A percentile compares a stretch with the other conserved stretches of the same genome.
Evolutionary conservation across 1,139 yeast genomes (phyloP).

Genomic region (Kodamaea sp.): DNA sequence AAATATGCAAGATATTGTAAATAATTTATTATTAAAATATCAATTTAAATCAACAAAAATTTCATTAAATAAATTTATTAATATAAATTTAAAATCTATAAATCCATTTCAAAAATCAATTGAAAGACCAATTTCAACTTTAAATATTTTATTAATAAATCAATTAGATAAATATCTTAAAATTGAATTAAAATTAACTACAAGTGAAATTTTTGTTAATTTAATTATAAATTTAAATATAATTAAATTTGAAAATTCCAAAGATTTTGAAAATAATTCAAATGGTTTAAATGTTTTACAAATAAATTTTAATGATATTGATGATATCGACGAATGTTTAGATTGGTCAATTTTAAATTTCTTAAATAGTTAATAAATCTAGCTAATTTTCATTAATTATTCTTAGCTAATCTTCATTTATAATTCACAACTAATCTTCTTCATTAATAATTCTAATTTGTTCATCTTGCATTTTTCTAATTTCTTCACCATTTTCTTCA

Average conservation of each 20-base stretch:
- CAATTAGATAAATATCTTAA: conserved; percentile 19
- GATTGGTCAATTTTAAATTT: conserved; percentile 54
- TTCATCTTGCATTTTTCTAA: conserved; percentile 27
- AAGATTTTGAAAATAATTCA: conserved; percentile 28
- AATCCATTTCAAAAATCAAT: conserved; percentile 42
- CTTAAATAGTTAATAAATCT: conserved; percentile 9
- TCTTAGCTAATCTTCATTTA: not conserved
- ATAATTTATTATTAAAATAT: conserved; percentile 22
- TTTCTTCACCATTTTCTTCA: conserved; percentile 34
- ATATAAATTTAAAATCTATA: conserved; percentile 17
- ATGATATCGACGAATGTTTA: conserved; percentile 63
- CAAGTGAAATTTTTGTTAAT: conserved; percentile 42
- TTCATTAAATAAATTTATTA: conserved; percentile 24
- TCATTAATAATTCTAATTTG: conserved; percentile 25
- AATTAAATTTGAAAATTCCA: conserved; percentile 29
- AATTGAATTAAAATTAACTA: conserved; percentile 31
- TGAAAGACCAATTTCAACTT: conserved; percentile 32
- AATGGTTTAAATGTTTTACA: conserved; percentile 41
- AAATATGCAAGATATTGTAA: conserved; percentile 41
- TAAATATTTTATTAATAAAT: conserved; percentile 18
- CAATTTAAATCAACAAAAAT: conserved; percentile 13
- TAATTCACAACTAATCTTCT: conserved; percentile 13
- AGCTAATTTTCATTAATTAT: too few relatives aligned
- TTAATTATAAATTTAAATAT: conserved; percentile 31
- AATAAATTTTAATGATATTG: conserved; percentile 53